Base-by-base conservation (phyloP, 2,329 filamentous ascomycete species). In the Curvularia eragrostidis region DNA sequence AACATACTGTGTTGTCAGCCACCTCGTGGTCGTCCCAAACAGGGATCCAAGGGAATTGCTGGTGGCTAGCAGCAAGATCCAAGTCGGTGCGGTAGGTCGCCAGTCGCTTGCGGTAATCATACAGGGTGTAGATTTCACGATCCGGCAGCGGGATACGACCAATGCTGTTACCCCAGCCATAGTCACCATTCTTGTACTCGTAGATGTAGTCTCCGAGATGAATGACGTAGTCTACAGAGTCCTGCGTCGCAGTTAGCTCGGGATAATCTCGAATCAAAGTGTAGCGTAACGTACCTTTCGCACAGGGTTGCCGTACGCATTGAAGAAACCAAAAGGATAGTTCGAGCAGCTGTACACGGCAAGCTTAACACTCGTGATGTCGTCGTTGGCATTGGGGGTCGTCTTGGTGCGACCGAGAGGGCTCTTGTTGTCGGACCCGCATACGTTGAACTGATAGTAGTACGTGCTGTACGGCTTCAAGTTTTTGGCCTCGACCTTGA, bases 281-380 rank as follows among this genome's bases (percentile, higher is more conserved):
- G 15, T 18, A 5, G 18, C 2, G 28, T 23, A 18, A 36, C 52
- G 19, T 55, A 67, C 65, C 54, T 79, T 71, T 39, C 75, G 65
- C 66, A 75, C 62, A 67, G 52, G 23, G 53, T 77, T 73, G n/a
- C 80, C 80, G 39, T 81, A 81, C 0, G 77, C 79, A 47, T 82
- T 82, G 68, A 82, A 83, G 65, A 78, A 83, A 2, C 81, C 81
- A 60, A 78, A 79, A 0, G 79, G 72, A 42, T 72, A 75, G 54
- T 75, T 91, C 65, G 81, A 83, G 79, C 89, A 91, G 2, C 87
- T 91, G 71, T 89, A 91, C 1, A 93, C 83, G 1, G 88, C 89
- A 53, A 91, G 79, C 38, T 81, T 84, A 53, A 91, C 78, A 18
- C 83, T 77, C 1, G 82, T 79, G 5, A 88, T 82, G 23, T 84